phyloP scores from a whole-genome alignment of 345 rosid species.

The Salix arbutifolia region DNA sequence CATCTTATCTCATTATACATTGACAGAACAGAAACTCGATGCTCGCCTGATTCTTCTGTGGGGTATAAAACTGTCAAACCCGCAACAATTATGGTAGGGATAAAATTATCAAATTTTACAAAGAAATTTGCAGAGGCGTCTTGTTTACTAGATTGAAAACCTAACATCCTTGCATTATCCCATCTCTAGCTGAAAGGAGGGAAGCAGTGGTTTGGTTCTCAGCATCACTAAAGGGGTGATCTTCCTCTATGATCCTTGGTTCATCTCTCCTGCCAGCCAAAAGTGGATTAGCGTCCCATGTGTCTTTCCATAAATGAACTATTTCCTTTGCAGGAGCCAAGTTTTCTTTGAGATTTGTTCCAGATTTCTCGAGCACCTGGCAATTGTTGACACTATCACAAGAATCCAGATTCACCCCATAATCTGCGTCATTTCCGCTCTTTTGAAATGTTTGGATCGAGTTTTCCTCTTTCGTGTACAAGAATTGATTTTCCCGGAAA shows the following conservation, averaged over 20 bases:
- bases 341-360: constrained; percentile 36
- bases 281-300: constrained; percentile 38
- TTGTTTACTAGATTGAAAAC: neutral
- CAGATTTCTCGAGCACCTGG: constrained; percentile 16
- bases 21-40: neutral
- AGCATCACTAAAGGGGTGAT: constrained; percentile 42
- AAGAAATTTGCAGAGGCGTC: neutral
- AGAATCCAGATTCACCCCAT: constrained; percentile 2
- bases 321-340: constrained; percentile 34
- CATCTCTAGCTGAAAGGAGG: constrained; percentile 33
- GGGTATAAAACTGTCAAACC: neutral
- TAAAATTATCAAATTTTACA: no score
- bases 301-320: constrained; percentile 24
- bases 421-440: neutral
- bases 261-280: constrained; percentile 27
- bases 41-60: neutral
- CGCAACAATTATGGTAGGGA: neutral
- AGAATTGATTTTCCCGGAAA: constrained; percentile 35
- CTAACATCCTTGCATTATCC: constrained; percentile 32
- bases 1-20: neutral
- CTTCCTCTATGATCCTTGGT: constrained; percentile 20
- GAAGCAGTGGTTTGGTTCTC: constrained; percentile 32
- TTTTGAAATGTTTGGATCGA: constrained; percentile 6
- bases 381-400: neutral
- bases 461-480: neutral